phyloP scores from a whole-genome alignment of 164 flowering plant genomes.

The Echeveria elegans region DNA sequence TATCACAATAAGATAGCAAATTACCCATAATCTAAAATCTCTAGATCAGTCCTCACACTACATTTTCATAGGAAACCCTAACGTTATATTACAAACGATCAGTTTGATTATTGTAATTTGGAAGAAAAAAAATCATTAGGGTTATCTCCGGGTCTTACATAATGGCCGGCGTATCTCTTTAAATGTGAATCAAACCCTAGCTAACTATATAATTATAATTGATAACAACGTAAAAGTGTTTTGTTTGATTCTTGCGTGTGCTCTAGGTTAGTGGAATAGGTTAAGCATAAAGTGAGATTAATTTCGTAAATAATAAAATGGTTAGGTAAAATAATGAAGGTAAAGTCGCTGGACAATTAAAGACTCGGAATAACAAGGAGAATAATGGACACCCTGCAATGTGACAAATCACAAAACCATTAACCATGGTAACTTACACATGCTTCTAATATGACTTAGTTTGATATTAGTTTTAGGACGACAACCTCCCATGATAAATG shows the following conservation, averaged over 20 bases:
- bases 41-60: background rate
- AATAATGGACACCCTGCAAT: background rate
- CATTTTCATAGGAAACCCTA: background rate
- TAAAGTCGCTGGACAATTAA: background rate
- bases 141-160: background rate
- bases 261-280: conserved; percentile 3
- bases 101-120: background rate
- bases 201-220: too few relatives aligned
- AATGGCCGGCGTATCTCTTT: background rate
- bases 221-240: background rate
- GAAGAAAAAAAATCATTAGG: background rate
- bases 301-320: background rate
- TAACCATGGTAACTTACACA: background rate
- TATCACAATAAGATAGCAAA: background rate
- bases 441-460: background rate
- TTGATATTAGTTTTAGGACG: background rate
- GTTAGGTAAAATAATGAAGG: conserved; percentile 4
- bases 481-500: too few relatives aligned
- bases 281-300: background rate
- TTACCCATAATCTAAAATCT: background rate
- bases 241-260: conserved; percentile 1
- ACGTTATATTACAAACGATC: background rate
- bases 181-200: background rate
- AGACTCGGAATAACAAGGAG: background rate
- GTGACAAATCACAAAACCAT: background rate